These are phyloP conservation scores for Theobroma grandiflorum DNA, from an alignment of 441 rosid genomes.

Conservation along the genomic window DNA sequence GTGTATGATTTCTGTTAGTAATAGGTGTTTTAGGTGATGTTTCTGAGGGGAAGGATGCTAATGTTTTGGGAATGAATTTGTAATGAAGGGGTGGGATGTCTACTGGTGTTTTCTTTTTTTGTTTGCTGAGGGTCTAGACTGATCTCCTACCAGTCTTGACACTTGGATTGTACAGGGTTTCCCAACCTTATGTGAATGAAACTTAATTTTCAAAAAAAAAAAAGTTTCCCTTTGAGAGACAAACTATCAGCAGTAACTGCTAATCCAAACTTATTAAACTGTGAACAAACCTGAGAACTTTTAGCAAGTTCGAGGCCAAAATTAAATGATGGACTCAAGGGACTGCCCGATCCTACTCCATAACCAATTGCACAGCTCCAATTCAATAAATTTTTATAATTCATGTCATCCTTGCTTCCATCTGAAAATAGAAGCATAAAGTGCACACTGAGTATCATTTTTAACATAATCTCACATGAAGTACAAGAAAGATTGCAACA, in stretches of 20 bases:
- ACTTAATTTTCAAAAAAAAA: too few species aligned
- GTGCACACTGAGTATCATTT: conserved; percentile 4
- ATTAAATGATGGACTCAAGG: conserved; percentile 90
- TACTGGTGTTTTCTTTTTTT: too few species aligned
- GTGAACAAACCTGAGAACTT: conserved; percentile 73
- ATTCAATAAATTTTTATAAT: conserved; percentile 64
- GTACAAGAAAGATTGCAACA: conserved; percentile 1
- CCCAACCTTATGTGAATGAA: too few species aligned
- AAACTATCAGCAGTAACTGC: conserved; percentile 1
- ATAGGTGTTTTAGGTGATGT: too few species aligned
- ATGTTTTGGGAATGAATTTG: too few species aligned
- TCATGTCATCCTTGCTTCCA: conserved; percentile 58
- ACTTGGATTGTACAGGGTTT: too few species aligned
- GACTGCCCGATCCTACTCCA: conserved; percentile 87
- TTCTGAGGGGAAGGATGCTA: too few species aligned
- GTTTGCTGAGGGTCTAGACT: too few species aligned
- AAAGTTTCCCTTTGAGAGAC: conserved; percentile 10
- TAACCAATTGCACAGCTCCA: conserved; percentile 96
- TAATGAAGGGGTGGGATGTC: too few species aligned
- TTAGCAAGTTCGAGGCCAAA: conserved; percentile 85
- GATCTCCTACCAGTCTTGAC: too few species aligned
- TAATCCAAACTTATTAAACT: conserved; percentile 1
- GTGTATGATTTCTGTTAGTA: too few species aligned
- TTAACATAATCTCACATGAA: conserved; percentile 8
- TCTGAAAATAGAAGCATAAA: conserved; percentile 44